Evolutionary conservation across 1,284 basidiomycete species (phyloP), one percentile per base, ranked within the genome.

Genomic region (Wolfiporia cocos): DNA sequence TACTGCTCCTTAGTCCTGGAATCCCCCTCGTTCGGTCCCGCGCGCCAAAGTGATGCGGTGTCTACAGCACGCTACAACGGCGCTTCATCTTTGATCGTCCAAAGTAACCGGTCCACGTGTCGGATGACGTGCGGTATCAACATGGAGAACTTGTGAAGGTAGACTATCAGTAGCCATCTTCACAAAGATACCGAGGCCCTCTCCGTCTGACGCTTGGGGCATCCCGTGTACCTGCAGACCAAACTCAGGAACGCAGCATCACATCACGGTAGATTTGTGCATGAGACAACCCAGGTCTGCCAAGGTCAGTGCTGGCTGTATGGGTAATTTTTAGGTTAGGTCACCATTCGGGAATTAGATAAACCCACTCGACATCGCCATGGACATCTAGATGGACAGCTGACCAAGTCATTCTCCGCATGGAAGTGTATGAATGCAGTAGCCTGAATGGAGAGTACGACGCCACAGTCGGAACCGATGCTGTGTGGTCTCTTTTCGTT

Each of bases 51-150:
- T n/a, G n/a, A n/a, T n/a, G n/a, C n/a, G n/a, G n/a, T n/a, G n/a
- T n/a, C n/a, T n/a, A n/a, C n/a, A n/a, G n/a, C n/a, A n/a, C n/a
- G n/a, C n/a, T n/a, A n/a, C n/a, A n/a, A n/a, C n/a, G n/a, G n/a
- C n/a, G n/a, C n/a, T n/a, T n/a, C n/a, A n/a, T n/a, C n/a, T n/a
- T n/a, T n/a, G n/a, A n/a, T n/a, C n/a, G n/a, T n/a, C n/a, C n/a
- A 31, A 44, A 44, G 42, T 44, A 15, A 18, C 42, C 42, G 42
- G 23, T 21, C 42, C 42, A 44, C 42, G 42, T 44, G 42, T 32
- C n/a, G 34, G 30, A 15, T 32, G 42, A 34, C 42, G 32, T 24
- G 26, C n/a, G 24, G 9, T 18, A 18, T 34, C 42, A 28, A 37
- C 32, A 35, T 35, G 30, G 14, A 7, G 26, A 28, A 14, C 23